phyloP scores from a whole-genome alignment of 129 eudicot species.

The Artemisia argyi region DNA sequence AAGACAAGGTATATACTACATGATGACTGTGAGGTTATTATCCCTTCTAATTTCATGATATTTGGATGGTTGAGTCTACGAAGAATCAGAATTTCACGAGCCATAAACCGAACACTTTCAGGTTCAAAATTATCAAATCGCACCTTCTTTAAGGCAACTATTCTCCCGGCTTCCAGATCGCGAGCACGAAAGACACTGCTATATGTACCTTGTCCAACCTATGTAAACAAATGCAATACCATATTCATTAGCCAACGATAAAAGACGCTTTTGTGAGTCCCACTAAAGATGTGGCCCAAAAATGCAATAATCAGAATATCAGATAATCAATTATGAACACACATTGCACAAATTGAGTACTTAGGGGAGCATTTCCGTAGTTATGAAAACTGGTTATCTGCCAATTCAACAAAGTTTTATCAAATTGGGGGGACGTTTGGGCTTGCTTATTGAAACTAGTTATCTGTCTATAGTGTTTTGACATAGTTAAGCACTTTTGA shows the following conservation, averaged over 20 bases:
- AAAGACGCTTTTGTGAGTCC: conserved; percentile 1
- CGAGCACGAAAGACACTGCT: conserved; percentile 91
- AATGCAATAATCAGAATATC: conserved; percentile 5
- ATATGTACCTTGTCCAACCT: conserved; percentile 96
- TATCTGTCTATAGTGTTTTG: too few species aligned
- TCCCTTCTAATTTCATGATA: conserved; percentile 77
- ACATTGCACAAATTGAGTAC: not conserved
- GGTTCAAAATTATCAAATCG: conserved; percentile 95
- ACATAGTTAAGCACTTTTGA: not conserved
- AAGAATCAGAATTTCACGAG: conserved; percentile 80
- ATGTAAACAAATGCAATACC: conserved; percentile 16
- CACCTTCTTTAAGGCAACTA: conserved; percentile 88
- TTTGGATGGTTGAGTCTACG: conserved; percentile 95
- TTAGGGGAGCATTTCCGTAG: not conserved
- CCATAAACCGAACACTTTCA: conserved; percentile 98
- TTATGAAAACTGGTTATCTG: too few species aligned
- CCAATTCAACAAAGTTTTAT: too few species aligned
- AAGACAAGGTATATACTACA: conserved; percentile 90
- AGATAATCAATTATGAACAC: not conserved
- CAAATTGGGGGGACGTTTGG: too few species aligned
- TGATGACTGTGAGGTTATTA: conserved; percentile 75
- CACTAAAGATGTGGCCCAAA: not conserved
- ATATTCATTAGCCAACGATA: conserved; percentile 1
- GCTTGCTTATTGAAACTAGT: not conserved
- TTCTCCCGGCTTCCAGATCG: conserved; percentile 63